Evolutionary conservation across 1,284 basidiomycete genomes (phyloP).

Genomic region (Erythrobasidium hasegawianum): DNA sequence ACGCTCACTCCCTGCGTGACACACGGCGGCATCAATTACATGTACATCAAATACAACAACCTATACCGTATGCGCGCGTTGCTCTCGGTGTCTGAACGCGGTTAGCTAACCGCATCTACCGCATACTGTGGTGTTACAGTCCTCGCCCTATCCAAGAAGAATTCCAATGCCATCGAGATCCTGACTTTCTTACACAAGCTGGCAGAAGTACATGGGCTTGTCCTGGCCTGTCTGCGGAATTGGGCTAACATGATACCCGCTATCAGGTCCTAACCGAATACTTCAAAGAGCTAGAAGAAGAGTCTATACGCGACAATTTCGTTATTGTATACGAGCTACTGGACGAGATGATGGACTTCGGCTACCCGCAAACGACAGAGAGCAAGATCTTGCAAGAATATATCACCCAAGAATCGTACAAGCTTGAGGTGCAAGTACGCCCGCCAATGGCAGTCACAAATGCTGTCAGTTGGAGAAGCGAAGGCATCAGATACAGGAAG

Average conservation of each 20-base stretch:
- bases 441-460: slow-evolving; percentile 98
- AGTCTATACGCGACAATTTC: slow-evolving; percentile 97
- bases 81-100: not conserved
- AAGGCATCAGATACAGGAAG: slow-evolving; percentile 96
- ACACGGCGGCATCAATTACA: slow-evolving; percentile 89
- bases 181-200: slow-evolving; percentile 95
- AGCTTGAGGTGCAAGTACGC: slow-evolving; percentile 91
- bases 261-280: slow-evolving; percentile 88
- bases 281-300: slow-evolving; percentile 99
- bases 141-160: slow-evolving; percentile 90
- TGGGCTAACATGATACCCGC: not conserved
- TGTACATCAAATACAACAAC: slow-evolving; percentile 98
- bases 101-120: not conserved
- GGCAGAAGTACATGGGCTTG: slow-evolving; percentile 52
- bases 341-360: slow-evolving; percentile 99
- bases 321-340: slow-evolving; percentile 95
- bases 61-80: slow-evolving; percentile 70
- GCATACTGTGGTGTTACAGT: slow-evolving; percentile 59
- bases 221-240: not conserved
- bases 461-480: slow-evolving; percentile 96
- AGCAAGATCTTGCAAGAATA: slow-evolving; percentile 98
- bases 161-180: slow-evolving; percentile 92
- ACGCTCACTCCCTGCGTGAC: slow-evolving; percentile 95
- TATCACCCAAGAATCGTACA: slow-evolving; percentile 98
- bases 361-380: slow-evolving; percentile 97